Conservation (phyloP, 805 yeast genomes). For the Wickerhamomyces chaumierensis region DNA sequence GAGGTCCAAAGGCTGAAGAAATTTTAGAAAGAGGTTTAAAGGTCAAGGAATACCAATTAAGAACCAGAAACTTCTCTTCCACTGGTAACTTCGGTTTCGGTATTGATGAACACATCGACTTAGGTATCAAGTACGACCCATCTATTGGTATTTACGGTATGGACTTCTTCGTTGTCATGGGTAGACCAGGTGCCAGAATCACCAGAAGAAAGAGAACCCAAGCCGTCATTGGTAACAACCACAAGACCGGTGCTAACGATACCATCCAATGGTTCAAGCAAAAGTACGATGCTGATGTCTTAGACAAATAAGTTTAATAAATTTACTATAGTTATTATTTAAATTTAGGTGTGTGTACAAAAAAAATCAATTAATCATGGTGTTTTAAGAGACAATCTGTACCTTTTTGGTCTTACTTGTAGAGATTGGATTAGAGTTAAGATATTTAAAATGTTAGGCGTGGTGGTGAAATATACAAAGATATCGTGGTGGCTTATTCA, state of each 20-base stretch:
- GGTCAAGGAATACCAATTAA: slow-evolving; percentile 98
- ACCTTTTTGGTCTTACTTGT: no score
- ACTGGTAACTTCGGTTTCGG: slow-evolving; percentile 99
- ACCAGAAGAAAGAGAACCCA: slow-evolving; percentile 97
- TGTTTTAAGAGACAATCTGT: background rate
- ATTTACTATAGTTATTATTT: background rate
- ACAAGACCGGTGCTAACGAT: slow-evolving; percentile 88
- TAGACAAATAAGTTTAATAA: slow-evolving; percentile 48
- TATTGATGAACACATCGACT: slow-evolving; percentile 97
- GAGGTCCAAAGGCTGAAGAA: slow-evolving; percentile 99
- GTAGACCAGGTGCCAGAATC: slow-evolving; percentile 98
- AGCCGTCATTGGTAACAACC: slow-evolving; percentile 82
- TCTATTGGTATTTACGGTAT: slow-evolving; percentile 99
- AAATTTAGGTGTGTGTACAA: background rate
- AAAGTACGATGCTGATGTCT: slow-evolving; percentile 98
- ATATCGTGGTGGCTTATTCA: slow-evolving; percentile 9
- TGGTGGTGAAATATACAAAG: no score
- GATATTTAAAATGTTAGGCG: no score
- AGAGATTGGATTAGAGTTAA: no score
- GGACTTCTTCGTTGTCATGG: slow-evolving; percentile 99
- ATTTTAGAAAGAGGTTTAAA: slow-evolving; percentile 99
- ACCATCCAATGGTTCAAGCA: slow-evolving; percentile 98
- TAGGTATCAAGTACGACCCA: slow-evolving; percentile 99
- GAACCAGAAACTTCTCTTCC: slow-evolving; percentile 87
- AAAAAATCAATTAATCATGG: background rate